A percentile compares a stretch with the other conserved stretches of the same genome.
phyloP scores from a whole-genome alignment of 108 stramenopile genomes.

The Pelagomonas calceolata region DNA sequence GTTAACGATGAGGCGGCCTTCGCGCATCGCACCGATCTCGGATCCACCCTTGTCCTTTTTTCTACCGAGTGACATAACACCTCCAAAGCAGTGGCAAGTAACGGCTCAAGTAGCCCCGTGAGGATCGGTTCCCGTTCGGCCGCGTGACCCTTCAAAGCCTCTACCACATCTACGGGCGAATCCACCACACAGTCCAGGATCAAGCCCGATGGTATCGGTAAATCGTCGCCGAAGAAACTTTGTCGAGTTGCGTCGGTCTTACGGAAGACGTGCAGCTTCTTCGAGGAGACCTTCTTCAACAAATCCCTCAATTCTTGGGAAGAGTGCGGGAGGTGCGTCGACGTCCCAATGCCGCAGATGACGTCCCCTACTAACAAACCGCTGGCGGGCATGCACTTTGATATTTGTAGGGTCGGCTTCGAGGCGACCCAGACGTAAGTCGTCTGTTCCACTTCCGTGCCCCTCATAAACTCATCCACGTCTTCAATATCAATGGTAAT shows the following conservation, averaged over 20 bases:
- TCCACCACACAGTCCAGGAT: neutral
- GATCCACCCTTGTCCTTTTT: neutral
- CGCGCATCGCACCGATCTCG: neutral
- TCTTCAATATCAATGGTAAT: too few species aligned
- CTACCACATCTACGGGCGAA: neutral
- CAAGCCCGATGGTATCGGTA: neutral
- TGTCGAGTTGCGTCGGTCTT: too few species aligned
- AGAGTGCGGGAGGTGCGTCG: neutral
- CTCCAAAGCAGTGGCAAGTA: neutral
- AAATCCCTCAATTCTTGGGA: neutral
- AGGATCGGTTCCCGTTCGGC: neutral
- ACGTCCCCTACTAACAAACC: neutral
- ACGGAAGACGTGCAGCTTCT: too few species aligned
- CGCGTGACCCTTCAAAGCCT: neutral
- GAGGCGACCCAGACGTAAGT: neutral
- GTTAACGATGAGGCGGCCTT: neutral
- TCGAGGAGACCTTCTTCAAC: neutral
- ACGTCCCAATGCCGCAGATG: neutral
- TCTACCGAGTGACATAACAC: neutral
- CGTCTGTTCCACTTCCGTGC: neutral
- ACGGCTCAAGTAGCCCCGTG: neutral
- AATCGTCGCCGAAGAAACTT: neutral
- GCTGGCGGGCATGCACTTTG: neutral
- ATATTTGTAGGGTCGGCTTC: neutral
- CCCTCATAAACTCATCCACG: too few species aligned